phyloP scores from a whole-genome alignment of 192 early-diverging fungal genomes.

The Rhizoclosmatium globosum region DNA sequence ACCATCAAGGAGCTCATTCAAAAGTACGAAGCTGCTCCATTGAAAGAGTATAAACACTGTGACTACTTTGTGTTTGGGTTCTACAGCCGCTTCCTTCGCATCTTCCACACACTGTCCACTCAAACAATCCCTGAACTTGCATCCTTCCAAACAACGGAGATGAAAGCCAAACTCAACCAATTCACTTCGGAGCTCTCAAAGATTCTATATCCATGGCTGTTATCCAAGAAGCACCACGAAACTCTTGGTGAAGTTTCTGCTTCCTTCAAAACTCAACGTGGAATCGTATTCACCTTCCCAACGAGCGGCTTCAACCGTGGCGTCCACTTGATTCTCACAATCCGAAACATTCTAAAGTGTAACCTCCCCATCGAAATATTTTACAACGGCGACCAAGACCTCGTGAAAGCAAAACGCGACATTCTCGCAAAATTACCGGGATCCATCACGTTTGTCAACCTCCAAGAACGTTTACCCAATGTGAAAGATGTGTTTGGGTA shows the following conservation, averaged over 20 bases:
- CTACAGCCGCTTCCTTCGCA: constrained; percentile 2
- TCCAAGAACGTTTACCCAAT: constrained; percentile 40
- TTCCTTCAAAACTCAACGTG: constrained; percentile 6
- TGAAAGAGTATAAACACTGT: constrained; percentile 10
- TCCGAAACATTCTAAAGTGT: constrained; percentile 48
- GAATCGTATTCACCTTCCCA: constrained; percentile 35
- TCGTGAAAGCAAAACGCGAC: constrained; percentile 2
- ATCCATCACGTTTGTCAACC: constrained; percentile 38
- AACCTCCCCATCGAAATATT: constrained; percentile 67
- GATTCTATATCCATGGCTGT: constrained; percentile 33
- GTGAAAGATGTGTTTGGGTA: constrained; percentile 56
- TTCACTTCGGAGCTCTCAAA: background rate
- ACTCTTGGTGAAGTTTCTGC: background rate
- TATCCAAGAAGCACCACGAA: background rate
- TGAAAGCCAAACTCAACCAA: background rate
- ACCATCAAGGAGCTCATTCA: background rate
- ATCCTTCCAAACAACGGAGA: background rate
- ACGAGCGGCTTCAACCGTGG: constrained; percentile 25
- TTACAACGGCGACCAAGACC: constrained; percentile 51
- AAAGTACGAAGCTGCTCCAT: background rate
- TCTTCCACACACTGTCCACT: constrained; percentile 14
- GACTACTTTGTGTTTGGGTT: constrained; percentile 32
- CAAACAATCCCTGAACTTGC: background rate
- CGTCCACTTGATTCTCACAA: constrained; percentile 32
- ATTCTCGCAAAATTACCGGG: constrained; percentile 14